phyloP scores from a whole-genome alignment of 139 green algal genomes.

The Closterium sp. region DNA sequence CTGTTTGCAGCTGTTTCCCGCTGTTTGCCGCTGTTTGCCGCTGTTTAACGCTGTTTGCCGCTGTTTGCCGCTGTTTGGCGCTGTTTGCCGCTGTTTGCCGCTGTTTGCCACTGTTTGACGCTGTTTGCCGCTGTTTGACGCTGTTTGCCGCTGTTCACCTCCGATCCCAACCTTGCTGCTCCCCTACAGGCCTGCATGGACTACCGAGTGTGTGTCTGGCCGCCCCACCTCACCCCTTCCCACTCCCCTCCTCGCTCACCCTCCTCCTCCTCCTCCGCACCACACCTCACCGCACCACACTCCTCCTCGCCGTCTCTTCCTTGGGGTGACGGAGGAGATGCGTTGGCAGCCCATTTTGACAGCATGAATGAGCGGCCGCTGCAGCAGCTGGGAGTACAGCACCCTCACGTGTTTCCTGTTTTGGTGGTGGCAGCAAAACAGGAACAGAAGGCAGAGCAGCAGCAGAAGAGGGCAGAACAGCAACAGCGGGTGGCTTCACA shows the following conservation, averaged over 20 bases:
- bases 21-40: too few relatives aligned
- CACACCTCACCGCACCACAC: too few relatives aligned
- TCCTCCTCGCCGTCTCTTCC: too few relatives aligned
- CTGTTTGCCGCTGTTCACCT: too few relatives aligned
- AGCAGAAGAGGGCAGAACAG: background rate
- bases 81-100: too few relatives aligned
- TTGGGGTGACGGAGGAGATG: background rate
- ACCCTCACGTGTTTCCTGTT: background rate
- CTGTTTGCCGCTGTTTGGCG: too few relatives aligned
- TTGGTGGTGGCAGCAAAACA: background rate
- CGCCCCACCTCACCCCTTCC: background rate
- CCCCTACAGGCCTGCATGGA: constrained; percentile 39
- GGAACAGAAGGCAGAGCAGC: background rate
- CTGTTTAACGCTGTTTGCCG: too few relatives aligned
- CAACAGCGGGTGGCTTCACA: too few relatives aligned
- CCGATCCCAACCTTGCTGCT: too few relatives aligned
- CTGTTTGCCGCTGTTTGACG: too few relatives aligned
- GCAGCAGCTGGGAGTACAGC: background rate
- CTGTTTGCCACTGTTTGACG: too few relatives aligned
- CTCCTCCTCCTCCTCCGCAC: background rate
- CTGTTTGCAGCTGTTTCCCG: background rate
- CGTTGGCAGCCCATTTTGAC: background rate
- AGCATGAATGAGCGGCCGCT: background rate
- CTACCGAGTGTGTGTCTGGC: constrained; percentile 56
- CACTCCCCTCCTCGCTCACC: too few relatives aligned